These are phyloP conservation scores for Pinus albicaulis DNA, from an alignment of 75 land plant genomes.

Conservation along the genomic window DNA sequence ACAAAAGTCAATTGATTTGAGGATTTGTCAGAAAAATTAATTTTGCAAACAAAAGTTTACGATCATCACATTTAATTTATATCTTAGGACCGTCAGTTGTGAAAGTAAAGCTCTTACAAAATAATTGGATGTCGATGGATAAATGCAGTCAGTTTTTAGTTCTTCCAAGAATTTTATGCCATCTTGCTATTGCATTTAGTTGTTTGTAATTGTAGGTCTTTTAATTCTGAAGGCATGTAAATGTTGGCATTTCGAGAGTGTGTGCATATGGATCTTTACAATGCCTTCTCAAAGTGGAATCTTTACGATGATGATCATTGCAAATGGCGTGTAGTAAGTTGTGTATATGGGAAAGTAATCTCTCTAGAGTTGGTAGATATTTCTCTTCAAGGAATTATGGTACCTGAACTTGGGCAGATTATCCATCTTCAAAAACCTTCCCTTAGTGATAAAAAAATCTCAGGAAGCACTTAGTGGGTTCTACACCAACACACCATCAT, in stretches of 20 bases:
- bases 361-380: conserved; percentile 40
- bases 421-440: conserved; percentile 32
- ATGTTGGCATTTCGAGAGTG: conserved; percentile 42
- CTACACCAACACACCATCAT: no score
- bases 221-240: conserved; percentile 42
- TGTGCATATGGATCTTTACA: conserved; percentile 44
- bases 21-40: not conserved
- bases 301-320: conserved; percentile 49
- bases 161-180: not conserved
- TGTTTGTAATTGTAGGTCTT: conserved; percentile 6
- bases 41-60: not conserved
- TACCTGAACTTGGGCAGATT: conserved; percentile 68
- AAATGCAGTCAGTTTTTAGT: conserved; percentile 4
- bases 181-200: conserved; percentile 6
- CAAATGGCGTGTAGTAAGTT: conserved; percentile 61
- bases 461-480: conserved; percentile 60
- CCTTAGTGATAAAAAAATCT: conserved; percentile 39
- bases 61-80: no score
- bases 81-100: not conserved
- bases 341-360: conserved; percentile 39
- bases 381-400: conserved; percentile 47
- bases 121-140: conserved; percentile 14
- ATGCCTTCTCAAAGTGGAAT: conserved; percentile 50
- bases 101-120: not conserved
- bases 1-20: not conserved